A percentile compares a stretch with the other conserved stretches of the same genome.
phyloP scores from a whole-genome alignment of 139 green algal genomes.

The Volvox africanus region DNA sequence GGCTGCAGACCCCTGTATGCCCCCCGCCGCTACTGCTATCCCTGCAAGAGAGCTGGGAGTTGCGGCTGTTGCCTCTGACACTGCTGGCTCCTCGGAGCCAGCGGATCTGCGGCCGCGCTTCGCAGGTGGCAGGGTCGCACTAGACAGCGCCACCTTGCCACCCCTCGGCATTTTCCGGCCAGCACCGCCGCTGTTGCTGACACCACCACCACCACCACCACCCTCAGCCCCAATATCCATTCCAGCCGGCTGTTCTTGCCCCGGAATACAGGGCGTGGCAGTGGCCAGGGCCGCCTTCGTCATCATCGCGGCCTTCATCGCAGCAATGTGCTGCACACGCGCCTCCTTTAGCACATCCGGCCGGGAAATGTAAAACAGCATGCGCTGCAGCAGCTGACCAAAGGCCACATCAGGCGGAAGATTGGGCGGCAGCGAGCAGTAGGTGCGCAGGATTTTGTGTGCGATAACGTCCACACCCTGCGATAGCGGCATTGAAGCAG shows the following conservation, averaged over 20 bases:
- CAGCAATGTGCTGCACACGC: slow-evolving; percentile 22
- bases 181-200: background rate
- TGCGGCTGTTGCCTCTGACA: background rate
- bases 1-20: background rate
- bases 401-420: slow-evolving; percentile 55
- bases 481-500: too few relatives aligned
- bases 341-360: slow-evolving; percentile 53
- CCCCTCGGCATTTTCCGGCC: slow-evolving; percentile 13
- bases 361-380: slow-evolving; percentile 70
- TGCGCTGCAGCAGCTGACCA: slow-evolving; percentile 70
- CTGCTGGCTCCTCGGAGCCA: background rate
- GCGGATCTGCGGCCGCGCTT: slow-evolving; percentile 15
- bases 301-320: slow-evolving; percentile 10
- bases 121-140: slow-evolving; percentile 12
- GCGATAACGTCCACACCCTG: slow-evolving; percentile 25
- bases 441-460: slow-evolving; percentile 45
- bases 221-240: slow-evolving; percentile 4
- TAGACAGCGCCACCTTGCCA: background rate
- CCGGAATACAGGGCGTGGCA: background rate
- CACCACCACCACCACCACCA: background rate
- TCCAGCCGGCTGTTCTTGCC: background rate
- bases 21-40: background rate
- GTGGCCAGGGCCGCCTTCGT: background rate
- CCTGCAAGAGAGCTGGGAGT: background rate
- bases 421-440: slow-evolving; percentile 5